These are phyloP conservation scores for Jamesozyma lodderae DNA, from an alignment of 805 yeast genomes.

Conservation along the genomic window DNA sequence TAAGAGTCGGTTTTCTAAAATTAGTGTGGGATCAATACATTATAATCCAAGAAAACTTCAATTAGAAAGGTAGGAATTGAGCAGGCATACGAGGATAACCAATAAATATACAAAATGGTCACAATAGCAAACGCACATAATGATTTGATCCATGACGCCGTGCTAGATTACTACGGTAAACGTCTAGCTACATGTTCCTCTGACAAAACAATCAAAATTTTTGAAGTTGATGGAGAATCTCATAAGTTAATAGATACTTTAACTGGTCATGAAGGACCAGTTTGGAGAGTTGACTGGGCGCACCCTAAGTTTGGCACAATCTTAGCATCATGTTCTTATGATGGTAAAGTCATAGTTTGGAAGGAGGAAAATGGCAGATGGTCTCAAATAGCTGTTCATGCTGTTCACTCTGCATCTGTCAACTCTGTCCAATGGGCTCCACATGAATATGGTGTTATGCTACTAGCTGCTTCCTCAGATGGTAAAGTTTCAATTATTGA, in stretches of 20 bases:
- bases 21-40: background rate
- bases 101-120: constrained; percentile 37
- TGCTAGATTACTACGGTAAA: constrained; percentile 92
- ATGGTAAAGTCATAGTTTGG: constrained; percentile 93
- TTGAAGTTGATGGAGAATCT: constrained; percentile 79
- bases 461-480: constrained; percentile 86
- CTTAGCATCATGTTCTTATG: constrained; percentile 89
- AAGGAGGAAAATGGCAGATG: constrained; percentile 84
- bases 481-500: constrained; percentile 88
- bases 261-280: constrained; percentile 94
- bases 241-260: constrained; percentile 78
- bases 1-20: no score
- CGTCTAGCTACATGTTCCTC: constrained; percentile 93
- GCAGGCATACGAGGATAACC: background rate
- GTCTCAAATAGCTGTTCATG: constrained; percentile 79
- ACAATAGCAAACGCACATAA: constrained; percentile 86
- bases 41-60: no score
- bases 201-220: constrained; percentile 90
- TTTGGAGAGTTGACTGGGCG: constrained; percentile 98
- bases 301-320: constrained; percentile 96
- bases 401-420: constrained; percentile 87
- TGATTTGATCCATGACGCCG: constrained; percentile 93
- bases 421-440: constrained; percentile 97
- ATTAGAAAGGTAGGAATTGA: no score
- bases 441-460: constrained; percentile 87